phyloP scores from a whole-genome alignment of 441 rosid genomes.

The Euphorbia schlechtendalii region DNA sequence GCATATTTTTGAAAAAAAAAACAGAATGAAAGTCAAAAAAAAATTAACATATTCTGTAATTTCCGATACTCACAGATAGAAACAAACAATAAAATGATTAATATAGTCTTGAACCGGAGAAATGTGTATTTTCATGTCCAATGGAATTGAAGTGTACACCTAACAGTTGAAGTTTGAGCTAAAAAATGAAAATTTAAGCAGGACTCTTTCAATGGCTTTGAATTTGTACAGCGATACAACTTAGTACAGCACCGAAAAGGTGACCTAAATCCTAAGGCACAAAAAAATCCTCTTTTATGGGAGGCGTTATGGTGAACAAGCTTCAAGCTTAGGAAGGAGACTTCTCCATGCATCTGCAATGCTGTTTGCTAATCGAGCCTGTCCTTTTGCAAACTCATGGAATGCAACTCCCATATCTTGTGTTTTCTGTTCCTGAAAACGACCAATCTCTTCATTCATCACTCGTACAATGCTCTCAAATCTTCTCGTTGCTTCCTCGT shows the following conservation, averaged over 20 bases:
- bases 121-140: no score
- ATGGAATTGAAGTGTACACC: background rate
- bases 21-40: no score
- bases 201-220: background rate
- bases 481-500: slow-evolving; percentile 70
- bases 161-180: background rate
- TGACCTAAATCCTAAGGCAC: slow-evolving; percentile 6
- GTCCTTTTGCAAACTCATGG: slow-evolving; percentile 93
- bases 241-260: slow-evolving; percentile 17
- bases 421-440: slow-evolving; percentile 89
- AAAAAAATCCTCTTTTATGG: slow-evolving; percentile 16
- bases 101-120: no score
- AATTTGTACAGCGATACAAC: slow-evolving; percentile 26
- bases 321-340: slow-evolving; percentile 94
- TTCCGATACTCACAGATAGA: no score
- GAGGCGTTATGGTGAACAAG: slow-evolving; percentile 35
- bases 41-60: no score
- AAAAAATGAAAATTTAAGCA: background rate
- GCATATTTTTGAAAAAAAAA: no score
- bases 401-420: slow-evolving; percentile 81
- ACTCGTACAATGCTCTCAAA: slow-evolving; percentile 66
- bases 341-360: slow-evolving; percentile 95
- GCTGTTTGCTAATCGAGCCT: slow-evolving; percentile 73
- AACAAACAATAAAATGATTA: no score
- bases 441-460: slow-evolving; percentile 87